Base-by-base conservation (phyloP, 306 rosid species). In the Astragalus glycyphyllos region DNA sequence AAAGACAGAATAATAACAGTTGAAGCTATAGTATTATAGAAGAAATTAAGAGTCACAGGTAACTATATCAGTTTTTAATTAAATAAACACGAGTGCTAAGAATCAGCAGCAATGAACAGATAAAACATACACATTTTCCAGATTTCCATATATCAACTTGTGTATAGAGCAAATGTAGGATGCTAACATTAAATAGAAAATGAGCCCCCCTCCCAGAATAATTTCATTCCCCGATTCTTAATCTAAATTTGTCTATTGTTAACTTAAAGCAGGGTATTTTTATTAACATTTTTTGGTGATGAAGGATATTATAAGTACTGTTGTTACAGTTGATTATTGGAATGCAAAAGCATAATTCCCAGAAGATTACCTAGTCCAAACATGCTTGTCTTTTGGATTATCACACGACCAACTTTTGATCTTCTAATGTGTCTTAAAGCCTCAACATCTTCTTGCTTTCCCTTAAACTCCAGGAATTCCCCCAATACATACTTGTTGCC, bases 401-500 rank as follows among this genome's bases (percentile, higher is more conserved):
- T 40, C 80, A 94, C 9, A 17, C 63, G 87, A 46, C 82, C 76
- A 62, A 91, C 89, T 85, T 91, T 94, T 76, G 99, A 84, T 84
- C 99, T 88, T 86, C 63, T 89, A 68, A 94, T 83, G 41, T 69
- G 64, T 75, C 81, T 82, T 82, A 94, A 87, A 55, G 84, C 85
- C 34, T 73, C 71, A 32, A 87, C 69, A 71, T 94, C 99, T 69
- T 86, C 97, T 64, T 80, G 59, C 85, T 87, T 91, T 32, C 99
- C 99, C 74, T 91, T 94, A 82, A 94, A 94, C 58, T 94, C 96
- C 68, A 84, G 77, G 79, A 94, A 94, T 60, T 94, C 99, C 34
- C 99, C 99, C 59, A 94, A 85, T 62, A 87, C 72, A 69, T 79
- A 79, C 69, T 89, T 90, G 71, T 73, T 82, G 71, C 89, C 91